These are phyloP conservation scores for Salix brachista DNA, from an alignment of 345 rosid genomes.

Conservation along the genomic window DNA sequence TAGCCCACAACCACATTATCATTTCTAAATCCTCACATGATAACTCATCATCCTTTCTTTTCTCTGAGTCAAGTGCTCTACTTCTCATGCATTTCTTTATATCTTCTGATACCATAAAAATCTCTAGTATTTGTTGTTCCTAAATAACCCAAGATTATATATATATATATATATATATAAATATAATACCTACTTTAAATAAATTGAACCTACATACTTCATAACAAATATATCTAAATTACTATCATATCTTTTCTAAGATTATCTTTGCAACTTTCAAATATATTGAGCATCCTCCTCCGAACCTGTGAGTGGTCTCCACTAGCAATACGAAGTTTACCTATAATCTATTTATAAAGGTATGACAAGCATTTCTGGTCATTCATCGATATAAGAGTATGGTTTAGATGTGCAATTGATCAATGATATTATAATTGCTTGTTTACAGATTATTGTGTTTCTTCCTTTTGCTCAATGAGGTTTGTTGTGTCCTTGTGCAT, in stretches of 20 bases:
- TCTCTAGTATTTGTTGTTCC: no score
- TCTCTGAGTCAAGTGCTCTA: neutral
- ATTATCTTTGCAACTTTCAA: conserved; percentile 79
- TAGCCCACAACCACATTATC: no score
- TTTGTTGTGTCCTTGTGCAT: conserved; percentile 10
- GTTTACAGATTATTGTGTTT: conserved; percentile 9
- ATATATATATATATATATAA: no score
- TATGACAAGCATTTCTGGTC: conserved; percentile 70
- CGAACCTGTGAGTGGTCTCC: conserved; percentile 97
- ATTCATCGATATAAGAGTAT: conserved; percentile 75
- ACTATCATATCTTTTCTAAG: conserved; percentile 75
- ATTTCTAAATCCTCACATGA: no score
- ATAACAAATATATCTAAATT: neutral
- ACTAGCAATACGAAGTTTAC: conserved; percentile 76
- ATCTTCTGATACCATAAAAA: neutral
- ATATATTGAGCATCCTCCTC: conserved; percentile 83
- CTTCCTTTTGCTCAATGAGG: conserved; percentile 2
- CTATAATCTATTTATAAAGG: conserved; percentile 71
- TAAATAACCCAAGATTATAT: no score
- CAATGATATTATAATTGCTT: neutral
- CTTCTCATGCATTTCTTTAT: neutral
- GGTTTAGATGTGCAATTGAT: conserved; percentile 72
- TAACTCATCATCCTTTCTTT: no score
- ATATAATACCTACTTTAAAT: no score
- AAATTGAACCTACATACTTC: neutral